Percentiles rank a stretch among this genome's conserved stretches.
These are phyloP conservation scores for Pinus taeda DNA, from an alignment of 75 land plant genomes.

Conservation along the genomic window DNA sequence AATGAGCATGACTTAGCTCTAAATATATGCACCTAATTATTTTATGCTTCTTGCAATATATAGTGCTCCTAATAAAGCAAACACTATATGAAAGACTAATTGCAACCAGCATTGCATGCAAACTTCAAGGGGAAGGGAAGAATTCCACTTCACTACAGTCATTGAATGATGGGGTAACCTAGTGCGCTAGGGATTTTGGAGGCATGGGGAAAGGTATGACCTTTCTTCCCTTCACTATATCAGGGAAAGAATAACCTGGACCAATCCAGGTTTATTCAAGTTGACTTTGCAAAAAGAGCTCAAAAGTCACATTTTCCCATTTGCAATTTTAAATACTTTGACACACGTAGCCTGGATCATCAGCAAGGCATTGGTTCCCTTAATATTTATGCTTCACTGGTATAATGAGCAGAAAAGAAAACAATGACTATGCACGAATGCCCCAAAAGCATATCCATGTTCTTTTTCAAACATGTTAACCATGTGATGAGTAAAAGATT, in stretches of 20 bases:
- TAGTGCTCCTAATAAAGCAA: not conserved
- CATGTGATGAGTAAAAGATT: constrained; percentile 1
- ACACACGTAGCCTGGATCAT: not conserved
- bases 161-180: too few relatives aligned
- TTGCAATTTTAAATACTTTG: not conserved
- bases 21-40: not conserved
- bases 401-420: not conserved
- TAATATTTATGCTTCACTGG: not conserved
- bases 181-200: too few relatives aligned
- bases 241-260: not conserved
- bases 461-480: not conserved
- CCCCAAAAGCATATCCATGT: not conserved
- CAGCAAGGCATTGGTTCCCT: not conserved
- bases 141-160: too few relatives aligned
- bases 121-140: too few relatives aligned
- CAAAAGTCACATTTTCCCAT: not conserved
- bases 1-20: not conserved
- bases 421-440: not conserved
- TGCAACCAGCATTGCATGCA: not conserved
- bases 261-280: not conserved
- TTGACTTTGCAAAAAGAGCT: not conserved
- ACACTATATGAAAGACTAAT: not conserved
- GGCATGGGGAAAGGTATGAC: too few relatives aligned
- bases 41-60: not conserved
- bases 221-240: not conserved